Base-by-base conservation (phyloP, 176 grass and related monocot genomes). In the Poa annua region DNA sequence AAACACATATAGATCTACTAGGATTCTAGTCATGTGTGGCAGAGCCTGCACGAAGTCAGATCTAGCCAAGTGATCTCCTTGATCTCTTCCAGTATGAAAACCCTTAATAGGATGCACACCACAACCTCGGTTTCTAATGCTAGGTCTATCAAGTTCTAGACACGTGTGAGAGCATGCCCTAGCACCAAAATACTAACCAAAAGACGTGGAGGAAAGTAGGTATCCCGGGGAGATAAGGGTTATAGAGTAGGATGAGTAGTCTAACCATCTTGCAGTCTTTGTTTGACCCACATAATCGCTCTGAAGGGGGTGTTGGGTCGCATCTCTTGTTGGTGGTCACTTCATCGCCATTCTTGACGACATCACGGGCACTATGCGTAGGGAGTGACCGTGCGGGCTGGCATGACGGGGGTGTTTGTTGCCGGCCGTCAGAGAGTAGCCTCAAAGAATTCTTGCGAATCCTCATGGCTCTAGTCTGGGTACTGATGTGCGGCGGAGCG, bases 381-480 rank as follows among this genome's bases (percentile, higher is more conserved):
- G 76, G 13, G 12, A 36, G 34, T 22, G 35, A 57, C 54, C 11
- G 2, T 11, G 21, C 12, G 55, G 38, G 53, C n/a, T 25, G 33
- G 53, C 11, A 15, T 34, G 38, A 25, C 7, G 24, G 25, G 1
- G 19, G 16, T 0, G 11, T 25, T 25, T 47, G 1, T 1, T 26
- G 39, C 1, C 29, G 1, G 26, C 4, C 12, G 11, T 32, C 1
- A 2, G 11, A 49, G 55, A 63, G 19, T 19, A 19, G 11, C 26
- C 54, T 83, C 0, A 19, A 83, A 74, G 55, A 17, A 6, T 45
- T 62, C 41, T 47, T 74, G 5, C 54, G 69, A 11, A 83, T 83
- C 55, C 24, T 41, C 81, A 83, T 83, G 69, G 69, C 17, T 2
- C 7, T 8, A 42, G 5, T 36, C 17, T 2, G 26, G 54, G 6